Conservation (phyloP, 306 rosid genomes). For the Prunus mongolica region DNA sequence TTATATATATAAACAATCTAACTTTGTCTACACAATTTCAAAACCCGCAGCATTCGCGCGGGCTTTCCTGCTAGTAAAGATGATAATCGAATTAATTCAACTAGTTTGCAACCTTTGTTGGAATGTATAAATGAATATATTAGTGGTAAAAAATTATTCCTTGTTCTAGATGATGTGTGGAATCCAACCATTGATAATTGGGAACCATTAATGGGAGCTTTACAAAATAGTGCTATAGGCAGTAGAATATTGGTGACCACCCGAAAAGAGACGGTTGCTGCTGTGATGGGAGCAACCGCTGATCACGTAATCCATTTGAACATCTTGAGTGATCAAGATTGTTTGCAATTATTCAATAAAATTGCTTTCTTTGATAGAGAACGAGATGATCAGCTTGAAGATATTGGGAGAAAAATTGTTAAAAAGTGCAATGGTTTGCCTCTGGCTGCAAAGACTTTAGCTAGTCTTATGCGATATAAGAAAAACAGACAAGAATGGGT, state of each 20-base stretch:
- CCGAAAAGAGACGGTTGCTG: background rate
- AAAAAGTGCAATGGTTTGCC: background rate
- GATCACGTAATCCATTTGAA: background rate
- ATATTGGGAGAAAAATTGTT: background rate
- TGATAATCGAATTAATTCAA: background rate
- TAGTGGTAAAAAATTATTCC: background rate
- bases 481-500: background rate
- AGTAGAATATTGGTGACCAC: conserved; percentile 13
- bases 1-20: too few relatives aligned
- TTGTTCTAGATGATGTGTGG: conserved; percentile 21
- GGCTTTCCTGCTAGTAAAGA: too few relatives aligned
- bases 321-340: background rate
- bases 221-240: background rate
- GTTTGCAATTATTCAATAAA: background rate
- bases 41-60: too few relatives aligned
- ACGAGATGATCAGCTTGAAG: background rate
- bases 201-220: background rate
- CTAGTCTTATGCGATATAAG: conserved; percentile 2
- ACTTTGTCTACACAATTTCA: too few relatives aligned
- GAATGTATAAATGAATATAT: background rate
- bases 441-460: background rate
- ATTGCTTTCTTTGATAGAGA: background rate
- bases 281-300: background rate
- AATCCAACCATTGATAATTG: background rate
- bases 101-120: background rate